Base-by-base conservation (phyloP, 2,329 filamentous ascomycete genomes). In the Cytospora piceae region DNA sequence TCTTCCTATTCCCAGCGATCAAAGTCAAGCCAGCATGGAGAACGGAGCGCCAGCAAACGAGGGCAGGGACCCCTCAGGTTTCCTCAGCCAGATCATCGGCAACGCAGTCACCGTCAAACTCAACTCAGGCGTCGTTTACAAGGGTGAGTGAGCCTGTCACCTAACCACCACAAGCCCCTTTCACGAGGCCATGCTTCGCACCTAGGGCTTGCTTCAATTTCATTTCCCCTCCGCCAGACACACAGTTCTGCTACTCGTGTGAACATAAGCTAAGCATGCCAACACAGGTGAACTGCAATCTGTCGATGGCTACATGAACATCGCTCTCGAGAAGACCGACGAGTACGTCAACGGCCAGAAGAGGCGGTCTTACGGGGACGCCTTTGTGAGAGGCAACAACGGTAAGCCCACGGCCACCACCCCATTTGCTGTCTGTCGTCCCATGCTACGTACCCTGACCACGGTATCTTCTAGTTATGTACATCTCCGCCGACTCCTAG, bases 221-320 rank as follows among this genome's bases (percentile, higher is more conserved):
- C 46, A 14, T 6, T 17, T 3, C 14, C 5, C 34, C 37, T 20
- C 27, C 11, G 12, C 52, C 8, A 24, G 11, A 29, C 2, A 6
- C 2, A 3, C 1, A 4, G 5, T 22, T 22, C 37, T 6, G 11
- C 20, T 2, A 37, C 29, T 46, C 31, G 22, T 24, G 9, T 24
- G 6, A 52, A 74, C 58, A 74, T 56, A 32, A 22, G 37, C 65
- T 67, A 20, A 67, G 31, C 53, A 14, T 49, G n/a, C 53, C 8
- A 4, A 14, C 39, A 22, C 69, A 97, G 94, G 95, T 72, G 93
- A 97, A 77, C 85, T 98, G 46, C 94, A 98, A 77, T 97, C 94
- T 0, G 94, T 99, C 58, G 95, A 99, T 78, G 95, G 95, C 61
- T 99, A 98, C 81, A 99, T 99, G 95, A 99, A 99, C 81, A 97